phyloP scores from a whole-genome alignment of 495 filamentous ascomycete genomes.

The Penicillium roqueforti region DNA sequence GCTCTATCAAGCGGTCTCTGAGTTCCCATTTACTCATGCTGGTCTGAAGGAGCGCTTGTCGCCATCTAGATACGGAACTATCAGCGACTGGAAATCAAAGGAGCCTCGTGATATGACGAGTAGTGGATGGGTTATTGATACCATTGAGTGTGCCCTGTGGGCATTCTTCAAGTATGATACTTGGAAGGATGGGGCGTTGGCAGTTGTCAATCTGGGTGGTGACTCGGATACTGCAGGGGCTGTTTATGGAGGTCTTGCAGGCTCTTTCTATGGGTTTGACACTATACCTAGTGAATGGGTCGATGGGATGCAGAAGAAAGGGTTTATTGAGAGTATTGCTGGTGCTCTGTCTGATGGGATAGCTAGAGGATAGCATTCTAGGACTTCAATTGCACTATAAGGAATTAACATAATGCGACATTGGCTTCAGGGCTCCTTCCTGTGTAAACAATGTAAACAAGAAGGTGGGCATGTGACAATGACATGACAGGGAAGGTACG shows the following conservation, averaged over 20 bases:
- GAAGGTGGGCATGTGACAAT: too few species aligned
- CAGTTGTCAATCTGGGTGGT: conserved; percentile 44
- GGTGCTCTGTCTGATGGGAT: conserved; percentile 32
- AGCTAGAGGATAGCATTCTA: background rate
- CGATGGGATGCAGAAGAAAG: conserved; percentile 25
- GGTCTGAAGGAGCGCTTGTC: conserved; percentile 21
- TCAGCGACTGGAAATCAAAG: conserved; percentile 21
- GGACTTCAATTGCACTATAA: too few species aligned
- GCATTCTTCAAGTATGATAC: conserved; percentile 38
- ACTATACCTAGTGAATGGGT: conserved; percentile 34
- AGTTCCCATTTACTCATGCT: conserved; percentile 21
- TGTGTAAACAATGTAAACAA: too few species aligned
- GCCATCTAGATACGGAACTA: conserved; percentile 8
- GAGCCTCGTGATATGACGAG: conserved; percentile 22
- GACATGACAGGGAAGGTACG: too few species aligned
- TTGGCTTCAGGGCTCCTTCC: too few species aligned
- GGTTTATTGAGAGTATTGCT: conserved; percentile 19
- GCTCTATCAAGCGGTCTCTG: conserved; percentile 9
- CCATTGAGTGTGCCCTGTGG: conserved; percentile 46
- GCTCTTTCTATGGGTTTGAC: conserved; percentile 41
- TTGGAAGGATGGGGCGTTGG: conserved; percentile 41
- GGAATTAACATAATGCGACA: too few species aligned
- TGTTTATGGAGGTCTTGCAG: conserved; percentile 47
- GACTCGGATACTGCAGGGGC: conserved; percentile 51
- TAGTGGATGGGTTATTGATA: conserved; percentile 46